Percentiles rank a stretch among this genome's conserved stretches.
These are phyloP conservation scores for Amphicarpaea edgeworthii DNA, from an alignment of 306 rosid genomes.

Conservation along the genomic window DNA sequence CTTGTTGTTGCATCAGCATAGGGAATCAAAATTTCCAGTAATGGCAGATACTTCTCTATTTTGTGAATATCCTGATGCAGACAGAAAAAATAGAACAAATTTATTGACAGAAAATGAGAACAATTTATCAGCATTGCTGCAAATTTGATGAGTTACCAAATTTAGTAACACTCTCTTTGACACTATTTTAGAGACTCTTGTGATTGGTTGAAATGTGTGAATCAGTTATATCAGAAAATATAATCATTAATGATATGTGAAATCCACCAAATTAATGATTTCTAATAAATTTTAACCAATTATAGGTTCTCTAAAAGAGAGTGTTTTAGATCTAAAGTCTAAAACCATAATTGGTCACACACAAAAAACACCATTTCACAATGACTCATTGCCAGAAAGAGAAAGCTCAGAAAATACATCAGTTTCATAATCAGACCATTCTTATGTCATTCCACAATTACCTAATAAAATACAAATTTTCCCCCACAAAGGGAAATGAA, in stretches of 20 bases:
- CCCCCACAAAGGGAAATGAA: slow-evolving; percentile 1
- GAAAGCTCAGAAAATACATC: not conserved
- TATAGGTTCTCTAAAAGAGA: too few species aligned
- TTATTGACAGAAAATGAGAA: slow-evolving; percentile 5
- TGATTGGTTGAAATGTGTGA: too few species aligned
- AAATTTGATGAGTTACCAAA: not conserved
- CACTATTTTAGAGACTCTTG: too few species aligned
- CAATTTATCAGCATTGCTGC: not conserved
- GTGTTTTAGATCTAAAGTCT: not conserved
- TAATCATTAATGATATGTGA: too few species aligned
- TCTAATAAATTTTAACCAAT: too few species aligned
- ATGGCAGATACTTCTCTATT: slow-evolving; percentile 71
- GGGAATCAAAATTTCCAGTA: slow-evolving; percentile 66
- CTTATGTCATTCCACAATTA: not conserved
- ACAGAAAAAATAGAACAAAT: slow-evolving; percentile 21
- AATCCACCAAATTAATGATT: too few species aligned
- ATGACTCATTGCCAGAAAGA: not conserved
- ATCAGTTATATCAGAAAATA: too few species aligned
- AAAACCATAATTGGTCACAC: slow-evolving; percentile 14
- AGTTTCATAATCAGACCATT: slow-evolving; percentile 1
- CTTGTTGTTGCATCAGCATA: slow-evolving; percentile 44
- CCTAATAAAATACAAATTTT: not conserved
- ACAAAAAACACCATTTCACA: slow-evolving; percentile 2
- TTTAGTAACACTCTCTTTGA: too few species aligned
- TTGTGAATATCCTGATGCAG: slow-evolving; percentile 69